These are phyloP conservation scores for Boletus huronensis DNA, from an alignment of 768 basidiomycete genomes.

Conservation along the genomic window DNA sequence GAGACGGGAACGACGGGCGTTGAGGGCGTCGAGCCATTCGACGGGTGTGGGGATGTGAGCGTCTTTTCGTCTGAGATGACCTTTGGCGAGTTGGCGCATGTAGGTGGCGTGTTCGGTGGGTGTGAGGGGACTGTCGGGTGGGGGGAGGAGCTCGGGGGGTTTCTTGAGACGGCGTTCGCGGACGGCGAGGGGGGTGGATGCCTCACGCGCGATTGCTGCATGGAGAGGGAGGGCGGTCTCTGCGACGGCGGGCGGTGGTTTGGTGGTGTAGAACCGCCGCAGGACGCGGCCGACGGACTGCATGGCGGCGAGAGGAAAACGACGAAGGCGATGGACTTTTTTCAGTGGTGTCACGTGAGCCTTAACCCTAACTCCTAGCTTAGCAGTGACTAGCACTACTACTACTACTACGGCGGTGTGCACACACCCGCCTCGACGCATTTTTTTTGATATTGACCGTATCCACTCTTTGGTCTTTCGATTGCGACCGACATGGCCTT, in stretches of 20 bases:
- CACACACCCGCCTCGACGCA: too few species aligned
- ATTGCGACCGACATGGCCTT: conserved; percentile 35
- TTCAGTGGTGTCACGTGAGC: too few species aligned
- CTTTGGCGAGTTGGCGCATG: conserved; percentile 52
- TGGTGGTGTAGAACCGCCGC: conserved; percentile 40
- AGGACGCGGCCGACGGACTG: conserved; percentile 30
- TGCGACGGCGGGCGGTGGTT: conserved; percentile 9
- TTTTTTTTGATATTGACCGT: not conserved
- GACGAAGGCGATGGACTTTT: not conserved
- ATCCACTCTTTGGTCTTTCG: not conserved
- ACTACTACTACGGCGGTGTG: too few species aligned
- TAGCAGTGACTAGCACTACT: too few species aligned
- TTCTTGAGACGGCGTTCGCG: conserved; percentile 60
- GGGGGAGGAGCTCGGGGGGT: conserved; percentile 36
- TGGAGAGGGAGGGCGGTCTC: conserved; percentile 47
- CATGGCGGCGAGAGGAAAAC: conserved; percentile 17
- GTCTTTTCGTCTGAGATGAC: conserved; percentile 39
- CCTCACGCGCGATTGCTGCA: conserved; percentile 52
- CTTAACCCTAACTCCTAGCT: too few species aligned
- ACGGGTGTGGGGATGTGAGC: conserved; percentile 42
- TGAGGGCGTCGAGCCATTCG: conserved; percentile 58
- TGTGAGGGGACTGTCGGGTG: conserved; percentile 53
- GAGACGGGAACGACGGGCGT: conserved; percentile 57
- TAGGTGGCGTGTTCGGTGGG: conserved; percentile 63
- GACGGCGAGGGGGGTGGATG: conserved; percentile 72